Evolutionary conservation across 805 yeast species (phyloP).

Genomic region (Saccharomycopsis guyanensis): DNA sequence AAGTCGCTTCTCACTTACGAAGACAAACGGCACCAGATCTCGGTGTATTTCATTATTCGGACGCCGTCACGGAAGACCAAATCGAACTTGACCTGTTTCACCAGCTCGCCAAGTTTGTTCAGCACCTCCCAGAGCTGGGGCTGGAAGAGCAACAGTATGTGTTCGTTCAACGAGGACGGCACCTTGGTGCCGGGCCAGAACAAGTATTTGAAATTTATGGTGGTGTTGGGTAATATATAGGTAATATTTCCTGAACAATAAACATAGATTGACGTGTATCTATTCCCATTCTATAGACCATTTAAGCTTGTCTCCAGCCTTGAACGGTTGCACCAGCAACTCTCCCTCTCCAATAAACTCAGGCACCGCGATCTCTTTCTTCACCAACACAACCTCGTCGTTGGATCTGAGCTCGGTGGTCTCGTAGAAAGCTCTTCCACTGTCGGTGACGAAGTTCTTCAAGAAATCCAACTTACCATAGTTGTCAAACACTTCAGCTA

Average conservation of each 20-base stretch:
- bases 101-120: constrained; percentile 48
- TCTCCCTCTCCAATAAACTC: constrained; percentile 41
- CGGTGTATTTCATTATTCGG: constrained; percentile 46
- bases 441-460: constrained; percentile 65
- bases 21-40: constrained; percentile 38
- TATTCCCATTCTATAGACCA: constrained; percentile 72
- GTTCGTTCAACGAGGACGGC: constrained; percentile 43
- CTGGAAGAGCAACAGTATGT: constrained; percentile 51
- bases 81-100: constrained; percentile 42
- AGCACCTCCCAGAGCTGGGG: constrained; percentile 54
- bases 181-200: constrained; percentile 36
- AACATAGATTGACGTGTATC: neutral
- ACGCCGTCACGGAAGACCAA: constrained; percentile 43
- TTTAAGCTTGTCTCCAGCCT: constrained; percentile 64
- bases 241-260: neutral
- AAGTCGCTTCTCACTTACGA: constrained; percentile 34
- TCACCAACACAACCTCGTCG: constrained; percentile 49
- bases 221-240: constrained; percentile 39
- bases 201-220: constrained; percentile 40
- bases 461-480: constrained; percentile 57
- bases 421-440: constrained; percentile 66
- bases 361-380: constrained; percentile 50
- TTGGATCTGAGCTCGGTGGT: constrained; percentile 38
- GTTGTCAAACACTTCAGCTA: constrained; percentile 79
- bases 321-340: constrained; percentile 71